Evolutionary conservation across 2,329 filamentous ascomycete genomes (phyloP), one percentile per base, ranked within the genome.

Genomic region (Claviceps arundinis): DNA sequence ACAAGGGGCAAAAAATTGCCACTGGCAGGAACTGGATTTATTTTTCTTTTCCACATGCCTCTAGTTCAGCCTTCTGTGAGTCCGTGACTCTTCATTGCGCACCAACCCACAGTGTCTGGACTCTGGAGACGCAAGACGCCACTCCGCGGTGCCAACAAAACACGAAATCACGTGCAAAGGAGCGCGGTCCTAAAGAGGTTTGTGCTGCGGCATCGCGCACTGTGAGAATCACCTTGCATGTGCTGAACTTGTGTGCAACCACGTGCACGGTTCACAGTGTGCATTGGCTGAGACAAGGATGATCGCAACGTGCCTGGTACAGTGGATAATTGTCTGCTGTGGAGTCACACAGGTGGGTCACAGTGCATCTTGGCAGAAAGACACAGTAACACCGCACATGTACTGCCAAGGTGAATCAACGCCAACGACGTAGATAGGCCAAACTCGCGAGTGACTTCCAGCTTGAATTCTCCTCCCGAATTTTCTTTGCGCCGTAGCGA

Each of bases 121-220:
- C 60, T 61, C 58, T 48, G 56, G 54, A 56, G 19, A 14, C 14
- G 37, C 8, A 42, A 37, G 34, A 30, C 47, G 51, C 44, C 53
- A 45, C 24, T 11, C 44, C 58, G 61, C 59, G 59, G 58, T 62
- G 51, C 51, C 59, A 56, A 58, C 58, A 61, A n/a, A 59, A 64
- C 65, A 61, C 64, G 66, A 61, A 63, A 55, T 61, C 64, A 65
- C 63, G 61, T 66, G 63, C 51, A 13, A n/a, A 37, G 34, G 34
- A 16, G 37, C 9, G 22, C 37, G 16, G 30, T 19, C n/a, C 37
- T 26, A 40, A 52, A 55, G 54, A 57, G 54, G 17, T 51, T 51
- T 44, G 52, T 61, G 46, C 22, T 9, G 17, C 3, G 13, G 3
- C 2, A 1, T 19, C 13, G 8, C 19, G 37, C 38, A 51, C 52